Percentiles rank a stretch among this genome's conserved stretches.
Evolutionary conservation across 2,329 filamentous ascomycete species (phyloP).

Genomic region (Cladosporium halotolerans): DNA sequence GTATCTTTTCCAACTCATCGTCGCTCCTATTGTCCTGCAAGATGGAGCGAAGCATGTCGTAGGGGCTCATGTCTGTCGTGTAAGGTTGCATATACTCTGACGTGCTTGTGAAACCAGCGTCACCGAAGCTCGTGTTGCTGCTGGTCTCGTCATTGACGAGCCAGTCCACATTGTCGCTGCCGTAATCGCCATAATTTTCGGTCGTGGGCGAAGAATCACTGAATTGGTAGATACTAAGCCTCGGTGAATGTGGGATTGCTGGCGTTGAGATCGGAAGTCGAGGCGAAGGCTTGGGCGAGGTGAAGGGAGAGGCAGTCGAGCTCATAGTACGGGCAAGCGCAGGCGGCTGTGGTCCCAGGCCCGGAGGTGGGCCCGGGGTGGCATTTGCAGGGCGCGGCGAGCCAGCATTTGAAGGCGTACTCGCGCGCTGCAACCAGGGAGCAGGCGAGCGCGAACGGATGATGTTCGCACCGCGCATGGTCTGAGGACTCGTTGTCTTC

Average conservation of each 20-base stretch:
- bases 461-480: conserved; percentile 72
- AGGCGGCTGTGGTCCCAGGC: conserved; percentile 65
- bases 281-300: conserved; percentile 86
- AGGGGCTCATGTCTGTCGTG: conserved; percentile 89
- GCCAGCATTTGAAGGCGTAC: conserved; percentile 74
- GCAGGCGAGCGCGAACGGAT: conserved; percentile 87
- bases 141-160: conserved; percentile 76
- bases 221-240: conserved; percentile 91
- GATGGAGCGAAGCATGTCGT: conserved; percentile 95
- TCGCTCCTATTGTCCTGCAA: conserved; percentile 82
- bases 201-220: conserved; percentile 73
- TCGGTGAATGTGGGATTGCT: conserved; percentile 87
- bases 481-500: conserved; percentile 62
- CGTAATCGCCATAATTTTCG: conserved; percentile 85
- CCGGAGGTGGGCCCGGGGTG: conserved; percentile 76
- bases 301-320: conserved; percentile 78
- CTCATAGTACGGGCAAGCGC: conserved; percentile 72
- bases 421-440: conserved; percentile 70
- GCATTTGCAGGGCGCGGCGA: conserved; percentile 72
- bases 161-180: conserved; percentile 95
- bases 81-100: conserved; percentile 67
- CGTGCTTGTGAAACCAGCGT: conserved; percentile 68
- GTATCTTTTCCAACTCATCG: conserved; percentile 87
- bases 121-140: conserved; percentile 69
- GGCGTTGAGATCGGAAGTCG: conserved; percentile 85